These are phyloP conservation scores for Pachysandra terminalis DNA, from an alignment of 164 flowering plant genomes.

Conservation along the genomic window DNA sequence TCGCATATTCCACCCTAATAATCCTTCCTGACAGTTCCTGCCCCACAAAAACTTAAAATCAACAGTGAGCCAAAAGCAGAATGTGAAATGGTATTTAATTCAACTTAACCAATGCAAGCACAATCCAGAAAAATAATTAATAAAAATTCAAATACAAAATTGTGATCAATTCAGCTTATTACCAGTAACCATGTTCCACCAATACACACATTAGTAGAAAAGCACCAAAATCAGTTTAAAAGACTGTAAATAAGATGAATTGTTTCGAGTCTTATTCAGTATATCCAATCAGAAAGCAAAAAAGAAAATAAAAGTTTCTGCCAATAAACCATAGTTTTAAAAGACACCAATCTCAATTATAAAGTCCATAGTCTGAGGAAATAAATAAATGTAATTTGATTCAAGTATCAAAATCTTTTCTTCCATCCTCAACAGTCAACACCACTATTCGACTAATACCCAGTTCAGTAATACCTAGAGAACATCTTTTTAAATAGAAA, in stretches of 20 bases:
- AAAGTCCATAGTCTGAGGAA: too few species aligned
- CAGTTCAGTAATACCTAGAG: background rate
- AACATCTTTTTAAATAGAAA: background rate
- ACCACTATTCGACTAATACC: background rate
- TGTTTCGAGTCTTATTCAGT: too few species aligned
- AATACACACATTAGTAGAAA: too few species aligned
- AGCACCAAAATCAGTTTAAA: too few species aligned
- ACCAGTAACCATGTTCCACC: too few species aligned
- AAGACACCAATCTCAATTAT: background rate
- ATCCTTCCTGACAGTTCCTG: constrained; percentile 80
- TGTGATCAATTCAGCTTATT: too few species aligned
- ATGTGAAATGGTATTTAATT: background rate
- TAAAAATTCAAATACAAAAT: too few species aligned
- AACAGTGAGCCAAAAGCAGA: background rate
- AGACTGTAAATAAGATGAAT: too few species aligned
- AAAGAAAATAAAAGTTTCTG: too few species aligned
- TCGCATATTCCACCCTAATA: constrained; percentile 69
- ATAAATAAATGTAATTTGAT: background rate
- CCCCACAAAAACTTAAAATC: constrained; percentile 16
- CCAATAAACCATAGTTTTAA: too few species aligned
- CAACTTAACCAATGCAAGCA: background rate
- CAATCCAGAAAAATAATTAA: background rate
- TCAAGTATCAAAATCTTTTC: background rate
- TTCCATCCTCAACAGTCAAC: background rate
- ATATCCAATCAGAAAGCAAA: too few species aligned